A percentile compares a stretch with the other conserved stretches of the same genome.
Evolutionary conservation across 2,329 filamentous ascomycete genomes (phyloP).

Genomic region (Fusarium fujikuroi): DNA sequence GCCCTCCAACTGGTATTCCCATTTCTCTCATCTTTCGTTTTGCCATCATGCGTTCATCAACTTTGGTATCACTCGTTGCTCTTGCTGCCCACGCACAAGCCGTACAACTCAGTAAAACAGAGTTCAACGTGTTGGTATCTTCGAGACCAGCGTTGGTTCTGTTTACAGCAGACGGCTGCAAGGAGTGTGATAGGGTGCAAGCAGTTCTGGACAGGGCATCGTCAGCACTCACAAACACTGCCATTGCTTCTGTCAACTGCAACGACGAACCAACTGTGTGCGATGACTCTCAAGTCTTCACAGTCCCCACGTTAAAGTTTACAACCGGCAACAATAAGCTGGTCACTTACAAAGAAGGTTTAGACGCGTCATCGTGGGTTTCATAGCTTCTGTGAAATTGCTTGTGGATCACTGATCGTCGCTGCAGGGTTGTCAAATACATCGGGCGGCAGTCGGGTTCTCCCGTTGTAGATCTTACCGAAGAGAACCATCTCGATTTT

Average conservation of each 20-base stretch:
- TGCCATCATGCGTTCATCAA: background rate
- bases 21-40: background rate
- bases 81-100: background rate
- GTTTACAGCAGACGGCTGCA: background rate
- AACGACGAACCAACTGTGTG: background rate
- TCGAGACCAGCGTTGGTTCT: background rate
- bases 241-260: slow-evolving; percentile 1
- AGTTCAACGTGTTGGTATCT: background rate
- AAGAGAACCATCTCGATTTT: background rate
- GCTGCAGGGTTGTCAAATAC: background rate
- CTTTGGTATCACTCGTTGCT: background rate
- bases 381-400: background rate
- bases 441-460: background rate
- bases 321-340: background rate
- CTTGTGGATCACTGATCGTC: background rate
- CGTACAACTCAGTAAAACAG: background rate
- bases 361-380: slow-evolving; percentile 1
- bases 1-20: background rate
- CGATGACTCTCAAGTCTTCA: background rate
- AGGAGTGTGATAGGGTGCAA: background rate
- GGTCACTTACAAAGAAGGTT: background rate
- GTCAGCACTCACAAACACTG: background rate
- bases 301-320: background rate
- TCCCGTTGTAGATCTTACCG: background rate
- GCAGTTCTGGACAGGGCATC: background rate